Base-by-base conservation (phyloP, 2,329 filamentous ascomycete genomes). In the Botrytis pseudocinerea region DNA sequence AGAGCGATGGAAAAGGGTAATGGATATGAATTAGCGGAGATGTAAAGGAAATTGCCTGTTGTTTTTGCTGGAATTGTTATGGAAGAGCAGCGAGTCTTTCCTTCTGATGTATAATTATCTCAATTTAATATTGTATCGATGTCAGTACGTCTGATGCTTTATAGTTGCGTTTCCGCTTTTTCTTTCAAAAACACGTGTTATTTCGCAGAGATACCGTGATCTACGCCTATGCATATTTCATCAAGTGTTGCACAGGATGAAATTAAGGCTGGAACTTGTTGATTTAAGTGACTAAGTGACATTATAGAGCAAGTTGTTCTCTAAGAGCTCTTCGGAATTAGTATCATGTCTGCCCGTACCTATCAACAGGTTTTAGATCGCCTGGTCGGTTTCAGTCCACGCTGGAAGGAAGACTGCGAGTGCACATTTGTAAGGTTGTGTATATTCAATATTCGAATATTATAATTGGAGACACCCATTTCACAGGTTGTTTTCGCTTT, bases 1-100 rank as follows among this genome's bases (percentile, higher is more conserved):
- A 78, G 75, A 61, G 78, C 74, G 6, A 57, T 80, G 61, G 76
- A 79, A 73, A 82, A 80, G 74, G 80, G 80, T 12, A 80, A 80
- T 74, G 76, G 76, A 9, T 82, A 81, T 75, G 77, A 82, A 74
- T 72, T 82, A 69, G 72, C 32, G 22, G n/a, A 66, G 4, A n/a
- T 66, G 14, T 51, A 40, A 44, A 28, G 14, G 63, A 4, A 25
- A 20, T 20, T 16, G 22, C 38, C 22, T 5, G 25, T 12, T 40
- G 32, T 28, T 66, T 51, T 51, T 40, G 16, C 38, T n/a, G 8
- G 16, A 40, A n/a, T 28, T 14, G 38, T 3, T 16, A 51, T 51
- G 22, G 38, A n/a, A 51, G 12, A 51, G 22, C 20, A 51, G 32
- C 32, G 63, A 66, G 28, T 44, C 12, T 28, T 51, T 51, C 14